These are phyloP conservation scores for Aegilops longissima DNA, from an alignment of 176 grass and related monocot species.

Conservation along the genomic window DNA sequence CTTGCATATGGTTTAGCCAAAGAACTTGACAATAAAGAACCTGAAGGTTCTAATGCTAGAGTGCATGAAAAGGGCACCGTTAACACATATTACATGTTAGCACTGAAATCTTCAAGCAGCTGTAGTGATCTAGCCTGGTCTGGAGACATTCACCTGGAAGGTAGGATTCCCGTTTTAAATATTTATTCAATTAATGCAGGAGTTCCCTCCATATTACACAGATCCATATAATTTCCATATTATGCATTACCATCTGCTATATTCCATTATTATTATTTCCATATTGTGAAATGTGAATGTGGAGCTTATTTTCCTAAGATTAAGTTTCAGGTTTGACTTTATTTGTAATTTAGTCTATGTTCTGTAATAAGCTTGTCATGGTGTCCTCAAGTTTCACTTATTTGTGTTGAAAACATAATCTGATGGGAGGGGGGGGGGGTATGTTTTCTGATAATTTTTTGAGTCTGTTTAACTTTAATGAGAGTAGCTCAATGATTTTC, in stretches of 20 bases:
- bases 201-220: not conserved
- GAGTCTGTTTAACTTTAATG: slow-evolving; percentile 4
- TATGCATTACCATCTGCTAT: not conserved
- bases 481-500: slow-evolving; percentile 9
- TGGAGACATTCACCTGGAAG: slow-evolving; percentile 93
- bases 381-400: not conserved
- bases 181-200: not conserved
- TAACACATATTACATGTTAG: slow-evolving; percentile 79
- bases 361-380: not conserved
- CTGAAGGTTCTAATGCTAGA: slow-evolving; percentile 39
- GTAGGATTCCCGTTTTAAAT: slow-evolving; percentile 34
- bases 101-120: slow-evolving; percentile 62
- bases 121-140: slow-evolving; percentile 75
- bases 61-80: slow-evolving; percentile 34
- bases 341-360: not conserved
- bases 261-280: not conserved
- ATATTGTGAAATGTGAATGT: slow-evolving; percentile 20
- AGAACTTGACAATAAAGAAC: slow-evolving; percentile 61
- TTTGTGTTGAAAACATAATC: not conserved
- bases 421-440: not conserved
- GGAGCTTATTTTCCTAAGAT: slow-evolving; percentile 10
- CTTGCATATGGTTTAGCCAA: slow-evolving; percentile 95
- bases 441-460: not conserved
- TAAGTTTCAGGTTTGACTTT: not conserved
- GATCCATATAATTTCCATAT: not conserved